These are phyloP conservation scores for Dictyostelium firmibasis DNA, from an alignment of 78 protist species.

Conservation along the genomic window DNA sequence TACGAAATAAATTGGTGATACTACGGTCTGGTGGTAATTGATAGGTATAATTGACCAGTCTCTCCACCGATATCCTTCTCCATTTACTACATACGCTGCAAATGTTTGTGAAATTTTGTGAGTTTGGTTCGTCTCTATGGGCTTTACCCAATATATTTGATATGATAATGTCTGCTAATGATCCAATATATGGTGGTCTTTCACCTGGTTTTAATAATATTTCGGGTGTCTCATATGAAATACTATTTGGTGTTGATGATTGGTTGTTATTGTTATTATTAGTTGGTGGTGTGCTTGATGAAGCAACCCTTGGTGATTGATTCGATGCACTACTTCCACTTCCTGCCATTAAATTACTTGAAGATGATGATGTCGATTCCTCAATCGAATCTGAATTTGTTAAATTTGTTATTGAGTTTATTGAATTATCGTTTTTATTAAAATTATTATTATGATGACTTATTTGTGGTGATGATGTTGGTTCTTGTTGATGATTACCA, in stretches of 20 bases:
- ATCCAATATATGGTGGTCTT: slow-evolving; percentile 50
- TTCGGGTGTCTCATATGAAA: slow-evolving; percentile 47
- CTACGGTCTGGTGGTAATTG: slow-evolving; percentile 54
- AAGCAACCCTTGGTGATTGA: neutral
- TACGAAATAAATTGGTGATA: slow-evolving; percentile 41
- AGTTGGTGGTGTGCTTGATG: neutral
- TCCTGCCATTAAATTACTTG: slow-evolving; percentile 10
- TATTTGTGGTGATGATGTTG: neutral
- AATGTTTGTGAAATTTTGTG: slow-evolving; percentile 14
- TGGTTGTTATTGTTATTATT: neutral
- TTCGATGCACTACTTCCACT: slow-evolving; percentile 2
- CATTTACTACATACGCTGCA: slow-evolving; percentile 24
- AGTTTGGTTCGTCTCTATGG: slow-evolving; percentile 64
- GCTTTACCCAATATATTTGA: slow-evolving; percentile 53
- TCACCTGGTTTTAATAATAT: slow-evolving; percentile 41
- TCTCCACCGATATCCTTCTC: slow-evolving; percentile 7
- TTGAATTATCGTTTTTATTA: neutral
- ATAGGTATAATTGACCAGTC: slow-evolving; percentile 27
- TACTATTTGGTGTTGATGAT: neutral
- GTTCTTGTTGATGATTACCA: neutral
- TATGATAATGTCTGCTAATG: neutral
- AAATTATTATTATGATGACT: neutral
- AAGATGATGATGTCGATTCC: slow-evolving; percentile 15
- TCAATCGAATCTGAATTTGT: slow-evolving; percentile 15
- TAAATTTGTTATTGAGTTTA: neutral